A percentile compares a stretch with the other conserved stretches of the same genome.
These are phyloP conservation scores for Rhynchosporium secalis DNA, from an alignment of 2,329 filamentous ascomycete species.

Conservation along the genomic window DNA sequence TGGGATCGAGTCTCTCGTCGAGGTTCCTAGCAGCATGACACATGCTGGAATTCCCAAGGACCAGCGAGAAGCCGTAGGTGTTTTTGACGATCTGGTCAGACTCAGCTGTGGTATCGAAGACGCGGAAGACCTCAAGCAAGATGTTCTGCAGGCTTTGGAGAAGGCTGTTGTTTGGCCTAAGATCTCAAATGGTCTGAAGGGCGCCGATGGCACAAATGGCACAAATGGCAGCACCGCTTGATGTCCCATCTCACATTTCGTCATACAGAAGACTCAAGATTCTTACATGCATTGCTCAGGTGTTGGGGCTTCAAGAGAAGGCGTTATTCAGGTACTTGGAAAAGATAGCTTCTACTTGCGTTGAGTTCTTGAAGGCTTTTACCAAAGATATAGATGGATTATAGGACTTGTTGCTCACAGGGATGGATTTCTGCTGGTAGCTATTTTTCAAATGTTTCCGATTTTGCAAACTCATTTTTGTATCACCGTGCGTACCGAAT, in stretches of 20 bases:
- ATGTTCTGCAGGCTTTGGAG: constrained; percentile 81
- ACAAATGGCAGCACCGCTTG: constrained; percentile 6
- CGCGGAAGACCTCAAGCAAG: constrained; percentile 75
- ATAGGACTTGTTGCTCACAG: too few species aligned
- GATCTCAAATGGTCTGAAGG: constrained; percentile 36
- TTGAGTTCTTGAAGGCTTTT: neutral
- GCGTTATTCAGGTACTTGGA: constrained; percentile 9
- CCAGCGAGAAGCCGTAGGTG: constrained; percentile 86
- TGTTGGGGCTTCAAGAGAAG: neutral
- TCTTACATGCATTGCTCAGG: constrained; percentile 5
- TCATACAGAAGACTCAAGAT: neutral
- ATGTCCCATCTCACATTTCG: neutral
- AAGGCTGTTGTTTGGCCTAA: constrained; percentile 51
- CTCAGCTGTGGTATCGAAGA: constrained; percentile 96
- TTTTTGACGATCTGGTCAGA: constrained; percentile 91
- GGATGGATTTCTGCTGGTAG: too few species aligned
- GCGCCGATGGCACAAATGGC: constrained; percentile 12
- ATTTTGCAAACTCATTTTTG: too few species aligned
- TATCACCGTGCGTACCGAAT: too few species aligned
- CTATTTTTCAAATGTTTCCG: too few species aligned
- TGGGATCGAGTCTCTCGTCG: constrained; percentile 87
- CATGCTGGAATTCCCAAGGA: constrained; percentile 92
- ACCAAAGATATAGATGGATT: too few species aligned
- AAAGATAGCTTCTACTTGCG: constrained; percentile 4
- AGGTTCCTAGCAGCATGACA: constrained; percentile 94